These are phyloP conservation scores for Pythium apleroticum DNA, from an alignment of 352 stramenopile species.

Conservation along the genomic window DNA sequence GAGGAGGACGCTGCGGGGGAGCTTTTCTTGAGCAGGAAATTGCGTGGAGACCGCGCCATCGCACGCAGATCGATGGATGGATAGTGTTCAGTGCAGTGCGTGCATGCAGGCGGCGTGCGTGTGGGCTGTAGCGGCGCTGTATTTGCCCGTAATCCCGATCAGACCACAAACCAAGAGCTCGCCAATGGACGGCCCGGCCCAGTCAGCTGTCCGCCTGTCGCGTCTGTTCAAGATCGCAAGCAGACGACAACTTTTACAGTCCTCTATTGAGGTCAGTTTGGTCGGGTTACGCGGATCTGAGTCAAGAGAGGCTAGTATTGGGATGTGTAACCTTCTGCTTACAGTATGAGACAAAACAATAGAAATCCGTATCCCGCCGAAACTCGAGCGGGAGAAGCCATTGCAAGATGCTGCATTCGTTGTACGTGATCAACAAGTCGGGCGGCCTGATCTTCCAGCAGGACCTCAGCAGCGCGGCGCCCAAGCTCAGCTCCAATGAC, in stretches of 20 bases:
- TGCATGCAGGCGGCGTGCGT: not conserved
- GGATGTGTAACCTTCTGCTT: not conserved
- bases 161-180: not conserved
- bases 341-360: slow-evolving; percentile 17
- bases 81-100: not conserved
- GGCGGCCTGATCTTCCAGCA: slow-evolving; percentile 93
- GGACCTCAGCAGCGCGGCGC: slow-evolving; percentile 82
- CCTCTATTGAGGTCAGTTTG: slow-evolving; percentile 19
- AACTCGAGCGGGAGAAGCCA: slow-evolving; percentile 1
- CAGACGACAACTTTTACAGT: not conserved
- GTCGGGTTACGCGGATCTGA: not conserved
- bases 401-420: slow-evolving; percentile 82
- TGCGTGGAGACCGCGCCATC: slow-evolving; percentile 18
- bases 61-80: not conserved
- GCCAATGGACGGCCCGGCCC: not conserved
- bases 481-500: slow-evolving; percentile 90
- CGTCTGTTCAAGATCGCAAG: slow-evolving; percentile 1
- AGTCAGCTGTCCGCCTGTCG: not conserved
- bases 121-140: too few species aligned
- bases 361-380: not conserved
- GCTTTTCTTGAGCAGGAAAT: slow-evolving; percentile 22
- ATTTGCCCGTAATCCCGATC: not conserved
- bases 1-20: not conserved
- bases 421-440: slow-evolving; percentile 95
- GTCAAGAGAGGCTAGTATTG: not conserved